A percentile compares a stretch with the other conserved stretches of the same genome.
Evolutionary conservation across 257 asterid genomes (phyloP).

Genomic region (Euphrasia confusa): DNA sequence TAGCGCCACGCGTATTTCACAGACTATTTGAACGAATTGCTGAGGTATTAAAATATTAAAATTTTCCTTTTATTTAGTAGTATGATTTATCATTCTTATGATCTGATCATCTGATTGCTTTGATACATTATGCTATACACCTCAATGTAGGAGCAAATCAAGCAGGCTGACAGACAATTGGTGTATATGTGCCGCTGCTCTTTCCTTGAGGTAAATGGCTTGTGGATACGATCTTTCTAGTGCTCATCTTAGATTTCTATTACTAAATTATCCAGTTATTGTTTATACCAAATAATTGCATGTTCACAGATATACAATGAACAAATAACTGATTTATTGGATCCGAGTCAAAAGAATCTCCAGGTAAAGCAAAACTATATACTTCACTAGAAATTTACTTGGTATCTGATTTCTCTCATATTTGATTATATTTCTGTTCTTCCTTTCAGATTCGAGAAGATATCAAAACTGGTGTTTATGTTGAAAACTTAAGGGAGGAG

Average conservation of each 20-base stretch:
- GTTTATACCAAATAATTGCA: slow-evolving; percentile 17
- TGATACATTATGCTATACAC: slow-evolving; percentile 6
- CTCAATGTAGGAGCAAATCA: slow-evolving; percentile 74
- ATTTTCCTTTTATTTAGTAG: slow-evolving; percentile 1
- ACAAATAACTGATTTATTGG: slow-evolving; percentile 94
- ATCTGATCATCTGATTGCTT: slow-evolving; percentile 10
- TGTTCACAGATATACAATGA: slow-evolving; percentile 85
- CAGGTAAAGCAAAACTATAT: slow-evolving; percentile 47
- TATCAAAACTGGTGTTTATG: slow-evolving; percentile 85
- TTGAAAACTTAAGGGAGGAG: slow-evolving; percentile 90
- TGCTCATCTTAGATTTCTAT: slow-evolving; percentile 14
- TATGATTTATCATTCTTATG: slow-evolving; percentile 1
- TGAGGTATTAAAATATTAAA: slow-evolving; percentile 44
- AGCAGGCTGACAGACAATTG: slow-evolving; percentile 76
- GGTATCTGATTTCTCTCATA: slow-evolving; percentile 7
- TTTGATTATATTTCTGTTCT: slow-evolving; percentile 21
- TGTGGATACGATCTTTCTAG: slow-evolving; percentile 20
- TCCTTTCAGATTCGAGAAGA: slow-evolving; percentile 82
- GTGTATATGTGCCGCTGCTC: slow-evolving; percentile 93
- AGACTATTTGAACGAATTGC: slow-evolving; percentile 69
- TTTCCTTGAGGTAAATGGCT: slow-evolving; percentile 77
- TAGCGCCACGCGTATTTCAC: slow-evolving; percentile 91
- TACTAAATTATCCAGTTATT: background rate
- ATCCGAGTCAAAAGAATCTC: slow-evolving; percentile 86
- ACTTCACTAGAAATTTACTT: slow-evolving; percentile 14